phyloP scores from a whole-genome alignment of 2,329 filamentous ascomycete species.

The Fusarium domesticum region DNA sequence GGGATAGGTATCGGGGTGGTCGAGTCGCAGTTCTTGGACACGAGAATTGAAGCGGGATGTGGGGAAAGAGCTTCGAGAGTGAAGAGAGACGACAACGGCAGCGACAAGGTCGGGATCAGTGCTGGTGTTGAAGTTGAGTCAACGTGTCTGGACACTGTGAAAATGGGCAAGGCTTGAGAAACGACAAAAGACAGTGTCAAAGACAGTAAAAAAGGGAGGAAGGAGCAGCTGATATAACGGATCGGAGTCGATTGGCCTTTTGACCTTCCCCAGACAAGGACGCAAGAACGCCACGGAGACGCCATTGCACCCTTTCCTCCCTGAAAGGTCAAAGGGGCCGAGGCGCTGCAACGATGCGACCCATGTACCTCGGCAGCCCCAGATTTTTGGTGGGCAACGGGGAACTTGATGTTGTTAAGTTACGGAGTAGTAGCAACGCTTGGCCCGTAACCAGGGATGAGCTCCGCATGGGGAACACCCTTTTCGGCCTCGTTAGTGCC shows the following conservation, averaged over 20 bases:
- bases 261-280: conserved; percentile 9
- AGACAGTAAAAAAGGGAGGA: background rate
- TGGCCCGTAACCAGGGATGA: background rate
- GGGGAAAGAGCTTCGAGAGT: background rate
- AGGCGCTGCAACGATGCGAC: conserved; percentile 19
- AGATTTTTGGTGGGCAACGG: conserved; percentile 19
- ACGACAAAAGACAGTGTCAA: background rate
- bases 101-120: background rate
- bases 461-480: background rate
- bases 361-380: conserved; percentile 31
- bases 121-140: too few relatives aligned
- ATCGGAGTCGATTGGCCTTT: conserved; percentile 18
- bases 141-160: too few relatives aligned
- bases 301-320: conserved; percentile 10
- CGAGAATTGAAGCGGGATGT: too few relatives aligned
- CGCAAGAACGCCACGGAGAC: conserved; percentile 6
- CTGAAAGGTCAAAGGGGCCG: conserved; percentile 18
- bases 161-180: background rate
- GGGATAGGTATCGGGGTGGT: conserved; percentile 4
- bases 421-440: background rate
- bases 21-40: background rate
- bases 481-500: background rate
- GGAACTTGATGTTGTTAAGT: conserved; percentile 9
- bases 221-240: conserved; percentile 2
- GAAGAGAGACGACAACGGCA: background rate